phyloP scores from a whole-genome alignment of 78 protist genomes.

The Dictyostelium purpureum region DNA sequence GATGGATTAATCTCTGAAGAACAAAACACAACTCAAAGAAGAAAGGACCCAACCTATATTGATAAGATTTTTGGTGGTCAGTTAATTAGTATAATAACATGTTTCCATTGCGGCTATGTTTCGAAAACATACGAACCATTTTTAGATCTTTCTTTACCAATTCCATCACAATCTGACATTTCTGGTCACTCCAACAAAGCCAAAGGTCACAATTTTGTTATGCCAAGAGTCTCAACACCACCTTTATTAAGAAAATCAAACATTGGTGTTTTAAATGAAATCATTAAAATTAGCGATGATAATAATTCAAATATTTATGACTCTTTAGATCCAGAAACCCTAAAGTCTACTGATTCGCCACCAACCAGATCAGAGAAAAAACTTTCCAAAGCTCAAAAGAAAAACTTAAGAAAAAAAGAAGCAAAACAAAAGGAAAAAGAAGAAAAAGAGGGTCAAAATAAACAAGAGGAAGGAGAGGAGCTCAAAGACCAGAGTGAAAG shows the following conservation, averaged over 20 bases:
- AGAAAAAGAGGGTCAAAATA: background rate
- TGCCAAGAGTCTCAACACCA: conserved; percentile 22
- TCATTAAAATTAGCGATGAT: background rate
- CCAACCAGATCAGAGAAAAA: background rate
- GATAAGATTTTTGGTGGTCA: conserved; percentile 76
- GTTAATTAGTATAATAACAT: conserved; percentile 49
- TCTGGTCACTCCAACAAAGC: background rate
- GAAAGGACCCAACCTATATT: conserved; percentile 59
- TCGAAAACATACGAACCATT: conserved; percentile 61
- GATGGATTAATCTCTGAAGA: conserved; percentile 77
- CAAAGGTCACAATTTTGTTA: background rate
- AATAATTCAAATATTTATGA: background rate
- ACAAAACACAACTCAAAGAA: conserved; percentile 20
- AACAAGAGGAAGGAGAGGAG: background rate
- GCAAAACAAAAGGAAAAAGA: conserved; percentile 5
- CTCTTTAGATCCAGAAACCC: background rate
- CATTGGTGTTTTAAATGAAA: background rate
- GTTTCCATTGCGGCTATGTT: conserved; percentile 67
- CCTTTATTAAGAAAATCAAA: conserved; percentile 1
- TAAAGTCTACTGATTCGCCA: background rate
- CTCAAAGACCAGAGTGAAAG: background rate
- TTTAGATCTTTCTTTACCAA: conserved; percentile 70
- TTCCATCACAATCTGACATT: conserved; percentile 9
- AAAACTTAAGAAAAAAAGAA: background rate
- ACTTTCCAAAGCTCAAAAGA: conserved; percentile 14